These are phyloP conservation scores for Lactarius hatsudake DNA, from an alignment of 768 basidiomycete species.

Conservation along the genomic window DNA sequence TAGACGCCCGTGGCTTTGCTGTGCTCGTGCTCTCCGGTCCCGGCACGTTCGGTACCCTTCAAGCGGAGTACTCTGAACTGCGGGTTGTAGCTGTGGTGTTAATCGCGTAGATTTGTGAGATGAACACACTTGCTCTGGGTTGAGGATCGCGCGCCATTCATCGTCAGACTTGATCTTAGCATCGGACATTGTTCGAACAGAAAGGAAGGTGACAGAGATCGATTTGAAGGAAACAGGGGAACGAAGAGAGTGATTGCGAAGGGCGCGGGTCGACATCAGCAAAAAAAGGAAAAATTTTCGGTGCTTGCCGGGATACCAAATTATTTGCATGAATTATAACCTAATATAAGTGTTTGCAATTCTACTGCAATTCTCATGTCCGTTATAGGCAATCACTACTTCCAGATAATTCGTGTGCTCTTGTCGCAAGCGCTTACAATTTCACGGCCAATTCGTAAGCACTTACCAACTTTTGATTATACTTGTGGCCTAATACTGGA, in stretches of 20 bases:
- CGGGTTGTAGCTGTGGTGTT: not conserved
- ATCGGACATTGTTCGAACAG: slow-evolving; percentile 30
- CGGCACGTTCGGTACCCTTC: slow-evolving; percentile 83
- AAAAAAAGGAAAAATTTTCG: too few relatives aligned
- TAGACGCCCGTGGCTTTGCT: slow-evolving; percentile 66
- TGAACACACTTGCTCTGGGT: slow-evolving; percentile 70
- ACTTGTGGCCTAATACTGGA: too few relatives aligned
- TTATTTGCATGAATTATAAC: too few relatives aligned
- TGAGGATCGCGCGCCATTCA: slow-evolving; percentile 83
- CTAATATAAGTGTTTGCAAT: too few relatives aligned
- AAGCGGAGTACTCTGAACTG: slow-evolving; percentile 82
- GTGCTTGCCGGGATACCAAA: too few relatives aligned
- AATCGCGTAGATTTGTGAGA: not conserved
- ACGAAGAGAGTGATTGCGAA: not conserved
- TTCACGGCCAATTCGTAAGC: too few relatives aligned
- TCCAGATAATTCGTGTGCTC: too few relatives aligned
- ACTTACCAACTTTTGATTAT: too few relatives aligned
- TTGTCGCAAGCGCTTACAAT: too few relatives aligned
- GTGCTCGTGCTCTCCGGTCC: slow-evolving; percentile 80
- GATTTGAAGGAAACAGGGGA: not conserved
- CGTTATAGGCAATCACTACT: too few relatives aligned
- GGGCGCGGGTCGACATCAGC: slow-evolving; percentile 3
- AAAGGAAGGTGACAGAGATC: not conserved
- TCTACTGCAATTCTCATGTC: too few relatives aligned
- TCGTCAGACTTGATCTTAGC: slow-evolving; percentile 53